phyloP scores from a whole-genome alignment of 2,329 filamentous ascomycete genomes.

The Xylaria sp. region DNA sequence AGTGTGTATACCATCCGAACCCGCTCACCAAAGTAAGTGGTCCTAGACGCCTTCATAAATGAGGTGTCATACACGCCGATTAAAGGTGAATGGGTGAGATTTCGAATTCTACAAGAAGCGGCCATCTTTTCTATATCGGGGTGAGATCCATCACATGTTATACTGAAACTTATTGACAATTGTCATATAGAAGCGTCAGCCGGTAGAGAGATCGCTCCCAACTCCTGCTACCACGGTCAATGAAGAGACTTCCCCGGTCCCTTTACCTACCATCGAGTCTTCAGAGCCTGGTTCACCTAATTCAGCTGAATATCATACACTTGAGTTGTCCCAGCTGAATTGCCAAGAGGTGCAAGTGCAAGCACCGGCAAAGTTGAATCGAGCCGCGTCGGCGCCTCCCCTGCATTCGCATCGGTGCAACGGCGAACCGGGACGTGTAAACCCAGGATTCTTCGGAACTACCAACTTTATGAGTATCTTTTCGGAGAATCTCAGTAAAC shows the following conservation, averaged over 20 bases:
- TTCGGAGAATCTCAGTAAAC: constrained; percentile 47
- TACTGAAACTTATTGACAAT: constrained; percentile 8
- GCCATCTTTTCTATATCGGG: background rate
- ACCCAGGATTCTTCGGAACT: constrained; percentile 48
- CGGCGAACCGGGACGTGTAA: constrained; percentile 38
- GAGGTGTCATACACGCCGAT: background rate
- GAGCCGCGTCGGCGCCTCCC: constrained; percentile 50
- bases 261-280: constrained; percentile 43
- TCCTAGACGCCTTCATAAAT: constrained; percentile 5
- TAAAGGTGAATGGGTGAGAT: constrained; percentile 9
- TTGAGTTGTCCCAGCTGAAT: constrained; percentile 17
- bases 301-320: constrained; percentile 17
- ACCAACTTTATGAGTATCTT: constrained; percentile 50
- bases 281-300: constrained; percentile 20
- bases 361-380: constrained; percentile 40
- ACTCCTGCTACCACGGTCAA: constrained; percentile 41
- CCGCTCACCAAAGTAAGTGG: constrained; percentile 50
- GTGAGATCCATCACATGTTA: background rate
- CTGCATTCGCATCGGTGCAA: constrained; percentile 41
- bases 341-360: constrained; percentile 30
- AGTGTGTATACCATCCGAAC: constrained; percentile 51
- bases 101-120: background rate
- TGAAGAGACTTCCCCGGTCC: constrained; percentile 34
- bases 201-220: constrained; percentile 35
- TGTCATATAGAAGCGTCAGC: constrained; percentile 41